phyloP scores from a whole-genome alignment of 352 stramenopile species.

The Thalassiosira mediterranea region DNA sequence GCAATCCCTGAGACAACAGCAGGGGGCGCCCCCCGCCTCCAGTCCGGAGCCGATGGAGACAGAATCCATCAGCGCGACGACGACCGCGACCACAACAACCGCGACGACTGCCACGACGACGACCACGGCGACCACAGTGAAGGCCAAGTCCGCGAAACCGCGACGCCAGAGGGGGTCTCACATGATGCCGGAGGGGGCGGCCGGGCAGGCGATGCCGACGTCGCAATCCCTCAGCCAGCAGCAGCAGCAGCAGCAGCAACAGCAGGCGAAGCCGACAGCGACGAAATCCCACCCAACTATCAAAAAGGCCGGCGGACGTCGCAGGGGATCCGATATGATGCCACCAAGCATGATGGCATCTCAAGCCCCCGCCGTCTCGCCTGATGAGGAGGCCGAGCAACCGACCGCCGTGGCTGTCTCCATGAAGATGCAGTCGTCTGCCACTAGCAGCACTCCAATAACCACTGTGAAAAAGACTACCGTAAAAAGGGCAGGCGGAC shows the following conservation, averaged over 20 bases:
- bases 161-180: neutral
- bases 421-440: too few relatives aligned
- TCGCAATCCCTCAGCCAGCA: too few relatives aligned
- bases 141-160: constrained; percentile 9
- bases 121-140: neutral
- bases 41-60: neutral
- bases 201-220: too few relatives aligned
- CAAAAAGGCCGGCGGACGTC: constrained; percentile 4
- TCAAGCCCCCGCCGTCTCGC: too few relatives aligned
- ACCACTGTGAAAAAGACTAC: neutral
- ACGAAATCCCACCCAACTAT: too few relatives aligned
- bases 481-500: too few relatives aligned
- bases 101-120: neutral
- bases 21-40: neutral
- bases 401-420: too few relatives aligned
- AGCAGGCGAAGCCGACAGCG: neutral
- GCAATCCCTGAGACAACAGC: neutral
- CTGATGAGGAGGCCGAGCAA: too few relatives aligned
- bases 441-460: neutral
- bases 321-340: neutral
- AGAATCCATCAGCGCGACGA: neutral
- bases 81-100: neutral
- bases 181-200: too few relatives aligned
- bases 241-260: too few relatives aligned
- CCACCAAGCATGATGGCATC: too few relatives aligned